These are phyloP conservation scores for Hortiboletus campestris DNA, from an alignment of 768 basidiomycete species.

Conservation along the genomic window DNA sequence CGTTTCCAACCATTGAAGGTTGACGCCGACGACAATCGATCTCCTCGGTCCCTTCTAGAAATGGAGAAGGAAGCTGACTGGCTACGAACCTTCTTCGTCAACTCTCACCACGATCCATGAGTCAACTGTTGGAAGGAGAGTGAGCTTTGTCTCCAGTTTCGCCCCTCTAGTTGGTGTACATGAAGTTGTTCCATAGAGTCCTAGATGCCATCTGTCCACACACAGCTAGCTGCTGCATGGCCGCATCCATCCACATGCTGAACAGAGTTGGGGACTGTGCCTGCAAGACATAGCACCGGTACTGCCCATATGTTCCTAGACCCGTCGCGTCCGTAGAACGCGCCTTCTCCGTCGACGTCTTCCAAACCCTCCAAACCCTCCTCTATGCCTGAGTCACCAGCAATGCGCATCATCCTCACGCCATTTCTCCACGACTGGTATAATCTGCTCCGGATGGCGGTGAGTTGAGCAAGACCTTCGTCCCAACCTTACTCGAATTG, in stretches of 20 bases:
- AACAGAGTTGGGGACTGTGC: constrained; percentile 20
- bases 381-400: constrained; percentile 24
- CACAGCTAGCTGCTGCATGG: constrained; percentile 34
- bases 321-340: constrained; percentile 22
- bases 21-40: constrained; percentile 68
- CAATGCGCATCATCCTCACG: constrained; percentile 42
- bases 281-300: constrained; percentile 43
- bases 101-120: not conserved
- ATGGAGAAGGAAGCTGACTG: constrained; percentile 80
- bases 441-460: constrained; percentile 46
- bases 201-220: constrained; percentile 36
- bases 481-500: constrained; percentile 65
- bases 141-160: not conserved
- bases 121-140: not conserved
- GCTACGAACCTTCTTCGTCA: constrained; percentile 56
- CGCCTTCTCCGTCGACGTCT: constrained; percentile 29
- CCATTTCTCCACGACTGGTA: constrained; percentile 47
- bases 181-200: not conserved
- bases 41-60: constrained; percentile 62
- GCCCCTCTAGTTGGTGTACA: constrained; percentile 5
- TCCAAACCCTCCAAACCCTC: constrained; percentile 36
- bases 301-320: constrained; percentile 10
- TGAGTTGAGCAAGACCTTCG: constrained; percentile 54
- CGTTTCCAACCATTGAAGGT: constrained; percentile 46
- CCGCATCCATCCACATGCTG: constrained; percentile 38